A percentile compares a stretch with the other conserved stretches of the same genome.
These are phyloP conservation scores for Symbiodinium pilosum DNA, from an alignment of 73 alveolate genomes.

Conservation along the genomic window DNA sequence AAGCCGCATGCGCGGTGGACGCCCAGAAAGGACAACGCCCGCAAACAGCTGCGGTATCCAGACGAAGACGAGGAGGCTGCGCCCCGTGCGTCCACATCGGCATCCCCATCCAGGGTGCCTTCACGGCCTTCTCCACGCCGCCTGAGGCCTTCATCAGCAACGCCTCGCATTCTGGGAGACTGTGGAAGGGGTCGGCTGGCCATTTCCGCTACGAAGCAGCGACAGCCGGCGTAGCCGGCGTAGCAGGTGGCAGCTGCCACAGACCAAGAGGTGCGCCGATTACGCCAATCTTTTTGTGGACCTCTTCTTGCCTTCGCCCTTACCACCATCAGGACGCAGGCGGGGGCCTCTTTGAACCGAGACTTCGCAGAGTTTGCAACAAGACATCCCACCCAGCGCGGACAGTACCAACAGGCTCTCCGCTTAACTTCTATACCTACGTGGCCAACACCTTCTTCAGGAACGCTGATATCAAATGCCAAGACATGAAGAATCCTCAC, in stretches of 20 bases:
- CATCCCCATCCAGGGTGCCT: neutral
- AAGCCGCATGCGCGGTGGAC: neutral
- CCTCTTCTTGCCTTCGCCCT: neutral
- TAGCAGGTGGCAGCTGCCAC: conserved; percentile 76
- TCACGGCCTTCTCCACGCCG: neutral
- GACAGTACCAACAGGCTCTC: too few species aligned
- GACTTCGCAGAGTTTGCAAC: too few species aligned
- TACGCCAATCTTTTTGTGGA: neutral
- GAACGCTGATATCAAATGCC: too few species aligned
- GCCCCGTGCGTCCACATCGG: neutral
- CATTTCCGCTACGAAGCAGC: conserved; percentile 41
- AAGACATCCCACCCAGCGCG: too few species aligned
- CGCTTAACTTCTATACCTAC: too few species aligned
- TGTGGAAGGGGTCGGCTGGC: neutral
- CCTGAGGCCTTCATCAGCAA: neutral
- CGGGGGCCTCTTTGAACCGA: neutral
- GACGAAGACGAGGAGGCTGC: neutral
- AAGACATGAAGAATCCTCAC: too few species aligned
- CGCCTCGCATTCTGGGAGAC: neutral
- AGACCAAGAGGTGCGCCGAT: conserved; percentile 24
- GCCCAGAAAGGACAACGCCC: neutral
- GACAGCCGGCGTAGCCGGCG: conserved; percentile 25
- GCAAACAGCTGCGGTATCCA: neutral
- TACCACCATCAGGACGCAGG: conserved; percentile 8
- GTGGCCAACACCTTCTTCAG: too few species aligned